Conservation (phyloP, 2,329 filamentous ascomycete genomes). For the Fusarium oxysporum region DNA sequence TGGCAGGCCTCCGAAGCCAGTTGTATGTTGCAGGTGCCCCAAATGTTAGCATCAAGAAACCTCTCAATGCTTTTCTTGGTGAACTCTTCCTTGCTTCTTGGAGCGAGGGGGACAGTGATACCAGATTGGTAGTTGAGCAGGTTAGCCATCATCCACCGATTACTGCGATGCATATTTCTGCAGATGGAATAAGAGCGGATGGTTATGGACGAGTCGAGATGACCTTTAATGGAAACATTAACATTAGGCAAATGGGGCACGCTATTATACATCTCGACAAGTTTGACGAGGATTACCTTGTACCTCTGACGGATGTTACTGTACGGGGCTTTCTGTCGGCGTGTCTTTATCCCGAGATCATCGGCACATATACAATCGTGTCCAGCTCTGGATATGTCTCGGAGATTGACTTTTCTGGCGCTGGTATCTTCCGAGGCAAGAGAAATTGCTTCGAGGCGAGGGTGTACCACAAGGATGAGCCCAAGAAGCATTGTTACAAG, state of each 20-base stretch:
- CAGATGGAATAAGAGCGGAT: conserved; percentile 58
- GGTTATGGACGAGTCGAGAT: conserved; percentile 65
- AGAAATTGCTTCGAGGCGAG: conserved; percentile 60
- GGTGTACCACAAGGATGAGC: conserved; percentile 54
- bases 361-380: conserved; percentile 58
- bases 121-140: conserved; percentile 57
- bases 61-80: conserved; percentile 64
- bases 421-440: conserved; percentile 53
- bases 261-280: conserved; percentile 62
- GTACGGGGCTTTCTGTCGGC: conserved; percentile 61
- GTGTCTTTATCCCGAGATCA: conserved; percentile 61
- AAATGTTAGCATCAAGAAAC: conserved; percentile 63
- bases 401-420: conserved; percentile 60
- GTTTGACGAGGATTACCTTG: conserved; percentile 61
- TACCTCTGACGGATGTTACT: conserved; percentile 61
- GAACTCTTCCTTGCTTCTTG: conserved; percentile 61
- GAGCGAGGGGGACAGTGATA: conserved; percentile 45
- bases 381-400: conserved; percentile 59
- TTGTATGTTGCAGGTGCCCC: conserved; percentile 61
- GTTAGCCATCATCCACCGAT: conserved; percentile 66
- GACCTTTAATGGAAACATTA: conserved; percentile 61
- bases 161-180: conserved; percentile 62
- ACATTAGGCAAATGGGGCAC: conserved; percentile 63
- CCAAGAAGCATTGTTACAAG: conserved; percentile 28
- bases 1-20: conserved; percentile 59